Evolutionary conservation across 768 basidiomycete genomes (phyloP).

Genomic region (Russula brevipes): DNA sequence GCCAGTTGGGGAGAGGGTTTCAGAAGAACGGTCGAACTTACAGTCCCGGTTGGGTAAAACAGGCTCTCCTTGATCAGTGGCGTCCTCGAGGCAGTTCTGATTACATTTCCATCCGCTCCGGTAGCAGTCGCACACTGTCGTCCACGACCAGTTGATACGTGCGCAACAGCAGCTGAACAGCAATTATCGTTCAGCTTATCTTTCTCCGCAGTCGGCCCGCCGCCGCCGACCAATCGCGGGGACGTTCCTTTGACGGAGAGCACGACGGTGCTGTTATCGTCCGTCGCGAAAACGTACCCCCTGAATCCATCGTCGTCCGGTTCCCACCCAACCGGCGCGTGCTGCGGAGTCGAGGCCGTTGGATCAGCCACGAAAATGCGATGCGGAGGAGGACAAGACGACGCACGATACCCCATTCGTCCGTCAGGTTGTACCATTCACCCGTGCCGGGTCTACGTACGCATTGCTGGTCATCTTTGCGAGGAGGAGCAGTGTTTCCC

Average conservation of each 20-base stretch:
- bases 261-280: conserved; percentile 80
- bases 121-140: conserved; percentile 86
- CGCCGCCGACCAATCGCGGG: conserved; percentile 61
- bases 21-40: conserved; percentile 35
- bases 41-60: conserved; percentile 83
- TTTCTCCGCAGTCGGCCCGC: conserved; percentile 78
- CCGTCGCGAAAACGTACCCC: conserved; percentile 85
- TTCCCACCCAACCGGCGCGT: conserved; percentile 83
- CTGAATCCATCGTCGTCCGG: conserved; percentile 85
- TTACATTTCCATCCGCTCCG: conserved; percentile 71
- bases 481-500: conserved; percentile 65
- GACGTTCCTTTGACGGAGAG: conserved; percentile 94
- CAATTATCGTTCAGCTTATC: conserved; percentile 97
- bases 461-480: conserved; percentile 91
- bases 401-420: conserved; percentile 57
- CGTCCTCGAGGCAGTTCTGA: conserved; percentile 70
- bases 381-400: neutral
- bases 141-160: conserved; percentile 91
- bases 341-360: conserved; percentile 35
- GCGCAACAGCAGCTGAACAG: conserved; percentile 96
- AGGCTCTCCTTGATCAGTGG: conserved; percentile 76
- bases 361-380: neutral
- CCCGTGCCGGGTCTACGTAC: conserved; percentile 49
- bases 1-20: too few relatives aligned
- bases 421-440: conserved; percentile 68